phyloP scores from a whole-genome alignment of 495 filamentous ascomycete species.

The Penicilliopsis zonata region DNA sequence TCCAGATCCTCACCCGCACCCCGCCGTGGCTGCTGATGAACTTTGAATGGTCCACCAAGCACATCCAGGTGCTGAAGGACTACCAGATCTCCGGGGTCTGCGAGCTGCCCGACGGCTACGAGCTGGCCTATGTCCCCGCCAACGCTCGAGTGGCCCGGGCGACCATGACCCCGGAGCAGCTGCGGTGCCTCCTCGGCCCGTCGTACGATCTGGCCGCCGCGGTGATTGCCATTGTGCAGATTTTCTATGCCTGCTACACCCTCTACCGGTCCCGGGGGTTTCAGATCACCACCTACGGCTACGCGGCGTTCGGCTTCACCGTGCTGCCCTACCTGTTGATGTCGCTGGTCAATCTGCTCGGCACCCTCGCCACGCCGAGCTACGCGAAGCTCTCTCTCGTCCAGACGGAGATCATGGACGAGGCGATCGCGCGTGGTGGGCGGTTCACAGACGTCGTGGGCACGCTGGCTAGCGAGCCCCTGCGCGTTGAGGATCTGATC shows the following conservation, averaged over 20 bases:
- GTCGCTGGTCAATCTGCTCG: constrained; percentile 53
- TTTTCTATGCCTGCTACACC: constrained; percentile 21
- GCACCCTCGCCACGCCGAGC: constrained; percentile 18
- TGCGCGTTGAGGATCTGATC: constrained; percentile 1
- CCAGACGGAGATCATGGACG: constrained; percentile 28
- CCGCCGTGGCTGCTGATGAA: constrained; percentile 1
- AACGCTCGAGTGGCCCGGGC: constrained; percentile 5
- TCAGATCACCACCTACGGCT: constrained; percentile 29
- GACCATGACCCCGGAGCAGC: neutral
- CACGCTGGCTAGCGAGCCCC: constrained; percentile 4
- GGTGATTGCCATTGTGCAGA: constrained; percentile 25
- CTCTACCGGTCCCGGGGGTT: constrained; percentile 22
- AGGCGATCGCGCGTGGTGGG: constrained; percentile 20
- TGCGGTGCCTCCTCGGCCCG: neutral
- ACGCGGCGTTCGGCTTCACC: constrained; percentile 31
- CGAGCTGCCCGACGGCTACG: constrained; percentile 13
- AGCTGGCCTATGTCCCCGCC: constrained; percentile 8
- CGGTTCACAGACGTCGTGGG: constrained; percentile 22
- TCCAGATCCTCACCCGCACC: neutral
- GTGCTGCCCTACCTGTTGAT: constrained; percentile 50
- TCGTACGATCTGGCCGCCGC: constrained; percentile 18
- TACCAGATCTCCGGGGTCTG: constrained; percentile 7
- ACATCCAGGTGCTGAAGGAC: too few species aligned
- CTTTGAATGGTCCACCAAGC: too few species aligned
- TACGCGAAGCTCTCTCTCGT: constrained; percentile 31